phyloP scores from a whole-genome alignment of 306 rosid genomes.

The Luffa acutangula region DNA sequence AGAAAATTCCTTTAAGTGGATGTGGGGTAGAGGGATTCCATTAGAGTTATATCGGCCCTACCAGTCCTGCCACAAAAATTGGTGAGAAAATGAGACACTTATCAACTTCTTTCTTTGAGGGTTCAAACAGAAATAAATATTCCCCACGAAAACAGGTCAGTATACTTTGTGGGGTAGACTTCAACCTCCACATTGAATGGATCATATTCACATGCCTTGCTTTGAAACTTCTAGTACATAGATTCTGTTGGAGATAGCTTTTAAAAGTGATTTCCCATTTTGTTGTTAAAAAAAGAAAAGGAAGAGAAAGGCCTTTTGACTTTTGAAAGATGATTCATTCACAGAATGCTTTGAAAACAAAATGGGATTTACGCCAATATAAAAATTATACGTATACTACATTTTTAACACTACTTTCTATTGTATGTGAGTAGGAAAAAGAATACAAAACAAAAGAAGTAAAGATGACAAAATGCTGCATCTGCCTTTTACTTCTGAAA shows the following conservation, averaged over 20 bases:
- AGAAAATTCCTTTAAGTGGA: background rate
- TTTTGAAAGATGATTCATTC: too few relatives aligned
- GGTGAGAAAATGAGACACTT: slow-evolving; percentile 4
- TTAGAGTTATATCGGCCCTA: background rate
- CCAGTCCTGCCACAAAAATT: slow-evolving; percentile 19
- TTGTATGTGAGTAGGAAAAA: too few relatives aligned
- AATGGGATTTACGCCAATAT: background rate
- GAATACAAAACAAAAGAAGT: too few relatives aligned
- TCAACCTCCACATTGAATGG: slow-evolving; percentile 17
- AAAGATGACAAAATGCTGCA: background rate
- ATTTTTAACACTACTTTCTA: background rate
- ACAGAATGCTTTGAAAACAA: background rate
- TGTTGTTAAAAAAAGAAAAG: background rate
- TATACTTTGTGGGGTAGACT: background rate
- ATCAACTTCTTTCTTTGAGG: slow-evolving; percentile 22
- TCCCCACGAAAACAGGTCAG: slow-evolving; percentile 17
- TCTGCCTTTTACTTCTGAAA: too few relatives aligned
- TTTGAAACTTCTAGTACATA: background rate
- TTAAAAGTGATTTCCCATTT: background rate
- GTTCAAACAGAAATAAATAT: slow-evolving; percentile 23
- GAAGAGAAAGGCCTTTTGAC: too few relatives aligned
- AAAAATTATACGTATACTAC: background rate
- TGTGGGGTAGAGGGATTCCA: background rate
- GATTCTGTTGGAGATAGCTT: background rate
- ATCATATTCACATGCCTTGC: background rate